A percentile compares a stretch with the other conserved stretches of the same genome.
Evolutionary conservation across 2,329 filamentous ascomycete species (phyloP).

Genomic region (Pestalotiopsis fici): DNA sequence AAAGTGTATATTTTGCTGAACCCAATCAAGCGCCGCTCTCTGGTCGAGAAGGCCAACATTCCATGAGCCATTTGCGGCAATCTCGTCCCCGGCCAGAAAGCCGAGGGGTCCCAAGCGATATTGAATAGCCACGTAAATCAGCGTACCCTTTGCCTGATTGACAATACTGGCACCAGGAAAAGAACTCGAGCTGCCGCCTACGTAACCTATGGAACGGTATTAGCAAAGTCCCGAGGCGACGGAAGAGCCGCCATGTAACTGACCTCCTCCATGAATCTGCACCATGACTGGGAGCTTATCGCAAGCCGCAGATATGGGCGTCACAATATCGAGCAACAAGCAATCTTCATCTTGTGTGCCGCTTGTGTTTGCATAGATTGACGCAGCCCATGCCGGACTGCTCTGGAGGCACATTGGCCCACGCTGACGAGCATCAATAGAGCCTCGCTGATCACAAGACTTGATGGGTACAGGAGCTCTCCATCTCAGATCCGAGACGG

Average conservation of each 20-base stretch:
- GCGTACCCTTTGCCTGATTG: neutral
- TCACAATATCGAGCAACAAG: neutral
- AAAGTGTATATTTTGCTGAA: constrained; percentile 47
- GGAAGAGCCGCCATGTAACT: no score
- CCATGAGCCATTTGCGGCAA: neutral
- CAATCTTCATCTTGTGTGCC: neutral
- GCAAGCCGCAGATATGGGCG: neutral
- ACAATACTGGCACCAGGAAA: neutral
- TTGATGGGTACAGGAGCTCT: neutral
- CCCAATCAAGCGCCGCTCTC: constrained; percentile 52
- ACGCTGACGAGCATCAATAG: neutral
- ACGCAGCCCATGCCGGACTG: neutral
- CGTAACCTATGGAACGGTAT: neutral
- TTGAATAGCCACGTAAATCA: constrained; percentile 34
- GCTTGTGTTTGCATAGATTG: neutral
- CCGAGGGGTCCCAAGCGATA: constrained; percentile 26
- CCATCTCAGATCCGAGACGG: neutral
- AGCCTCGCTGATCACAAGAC: neutral
- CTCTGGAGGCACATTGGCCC: neutral
- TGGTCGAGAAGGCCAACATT: neutral
- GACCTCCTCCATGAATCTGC: neutral
- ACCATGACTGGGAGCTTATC: neutral
- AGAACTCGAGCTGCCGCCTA: neutral
- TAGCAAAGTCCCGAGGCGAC: no score
- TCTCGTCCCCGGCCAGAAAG: neutral